phyloP scores from a whole-genome alignment of 2,329 filamentous ascomycete species.

The Zalaria sp. region DNA sequence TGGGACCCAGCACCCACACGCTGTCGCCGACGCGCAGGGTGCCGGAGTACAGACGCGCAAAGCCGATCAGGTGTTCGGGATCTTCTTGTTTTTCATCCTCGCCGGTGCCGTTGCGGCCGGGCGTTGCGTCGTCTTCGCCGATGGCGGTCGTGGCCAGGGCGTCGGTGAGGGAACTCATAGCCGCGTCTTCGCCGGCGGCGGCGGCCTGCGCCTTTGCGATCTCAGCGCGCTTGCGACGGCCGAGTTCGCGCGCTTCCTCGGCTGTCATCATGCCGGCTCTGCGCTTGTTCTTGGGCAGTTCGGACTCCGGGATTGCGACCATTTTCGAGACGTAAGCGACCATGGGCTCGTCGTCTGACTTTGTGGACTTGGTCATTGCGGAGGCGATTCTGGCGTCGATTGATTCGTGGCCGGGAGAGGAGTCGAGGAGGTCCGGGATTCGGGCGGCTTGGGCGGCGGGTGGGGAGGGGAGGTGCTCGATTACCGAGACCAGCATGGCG shows the following conservation, averaged over 20 bases:
- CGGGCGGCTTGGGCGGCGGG: slow-evolving; percentile 64
- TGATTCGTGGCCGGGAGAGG: slow-evolving; percentile 60
- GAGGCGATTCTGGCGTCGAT: slow-evolving; percentile 56
- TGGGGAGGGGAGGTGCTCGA: slow-evolving; percentile 83
- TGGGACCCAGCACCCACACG: slow-evolving; percentile 82
- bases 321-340: slow-evolving; percentile 98
- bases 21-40: slow-evolving; percentile 79
- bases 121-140: slow-evolving; percentile 28
- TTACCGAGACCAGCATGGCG: slow-evolving; percentile 80
- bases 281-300: slow-evolving; percentile 75
- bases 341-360: slow-evolving; percentile 55
- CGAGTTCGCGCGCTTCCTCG: slow-evolving; percentile 81
- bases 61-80: slow-evolving; percentile 82
- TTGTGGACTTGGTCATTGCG: slow-evolving; percentile 74
- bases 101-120: slow-evolving; percentile 24
- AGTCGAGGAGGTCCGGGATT: slow-evolving; percentile 63
- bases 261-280: slow-evolving; percentile 59
- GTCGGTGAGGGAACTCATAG: slow-evolving; percentile 42
- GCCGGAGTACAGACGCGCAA: slow-evolving; percentile 86
- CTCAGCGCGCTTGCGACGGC: slow-evolving; percentile 76
- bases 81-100: slow-evolving; percentile 47
- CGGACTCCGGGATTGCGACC: slow-evolving; percentile 87
- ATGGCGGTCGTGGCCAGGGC: slow-evolving; percentile 49
- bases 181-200: slow-evolving; percentile 28
- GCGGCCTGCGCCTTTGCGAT: slow-evolving; percentile 65